Evolutionary conservation across 495 filamentous ascomycete species (phyloP), one percentile per base, ranked within the genome.

Genomic region (Penicillium coffeae): DNA sequence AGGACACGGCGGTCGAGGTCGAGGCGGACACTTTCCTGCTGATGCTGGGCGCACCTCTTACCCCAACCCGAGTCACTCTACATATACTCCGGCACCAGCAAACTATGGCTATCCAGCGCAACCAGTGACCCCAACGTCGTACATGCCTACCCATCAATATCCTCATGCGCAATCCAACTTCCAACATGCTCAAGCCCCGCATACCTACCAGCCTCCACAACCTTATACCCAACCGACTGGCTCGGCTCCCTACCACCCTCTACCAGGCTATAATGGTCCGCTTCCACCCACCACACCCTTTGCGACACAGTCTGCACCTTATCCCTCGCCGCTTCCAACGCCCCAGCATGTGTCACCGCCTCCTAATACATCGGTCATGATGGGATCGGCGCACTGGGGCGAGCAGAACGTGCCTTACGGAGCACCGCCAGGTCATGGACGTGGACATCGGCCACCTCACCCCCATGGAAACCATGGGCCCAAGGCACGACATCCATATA

Each of bases 311-410:
- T 41, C 55, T 36, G 38, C 62, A 12, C 55, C 63, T 16, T 71
- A 66, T 43, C 43, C 62, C 39, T 30, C 67, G 8, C 54, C 40
- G 30, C 25, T 59, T 9, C 48, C 62, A 18, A 39, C 52, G 27
- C 49, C 59, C 15, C 65, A 65, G 13, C 63, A 62, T 57, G 37
- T 25, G 4, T 47, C 58, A 1, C 56, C 47, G 3, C 33, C 25
- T 30, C 62, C 16, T 58, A 63, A 43, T 47, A 76, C 75, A 50
- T 68, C 73, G 13, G 69, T 74, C 37, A 61, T 82, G 46, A 79
- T 85, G 74, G 78, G 75, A 1, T 75, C 78, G 0, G 74, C 83
- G 51, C 74, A 73, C 21, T 79, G 82, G 69, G 78, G 79, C 2
- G 79, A 82, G 33, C 46, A 63, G 30, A 18, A 54, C 2, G 49